phyloP scores from a whole-genome alignment of 495 filamentous ascomycete species.

The Penicillium bialowiezense region DNA sequence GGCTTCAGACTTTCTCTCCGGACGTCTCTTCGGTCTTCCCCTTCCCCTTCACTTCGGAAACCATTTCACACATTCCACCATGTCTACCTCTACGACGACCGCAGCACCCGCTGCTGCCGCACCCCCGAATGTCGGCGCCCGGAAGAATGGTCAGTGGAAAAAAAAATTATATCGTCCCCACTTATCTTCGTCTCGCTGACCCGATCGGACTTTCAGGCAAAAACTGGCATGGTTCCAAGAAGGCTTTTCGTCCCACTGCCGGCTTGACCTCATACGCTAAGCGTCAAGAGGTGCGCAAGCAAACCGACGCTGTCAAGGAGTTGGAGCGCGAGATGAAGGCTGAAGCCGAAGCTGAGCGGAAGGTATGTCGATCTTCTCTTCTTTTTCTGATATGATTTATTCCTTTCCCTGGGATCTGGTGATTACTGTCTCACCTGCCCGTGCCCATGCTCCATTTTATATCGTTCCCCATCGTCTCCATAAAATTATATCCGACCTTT shows the following conservation, averaged over 20 bases:
- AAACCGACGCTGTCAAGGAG: constrained; percentile 72
- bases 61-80: constrained; percentile 5
- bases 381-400: neutral
- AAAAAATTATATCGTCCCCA: constrained; percentile 4
- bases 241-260: constrained; percentile 80
- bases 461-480: neutral
- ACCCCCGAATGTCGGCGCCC: constrained; percentile 35
- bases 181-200: constrained; percentile 14
- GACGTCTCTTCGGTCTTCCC: neutral
- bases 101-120: constrained; percentile 17
- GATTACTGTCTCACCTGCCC: neutral
- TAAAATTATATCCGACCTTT: constrained; percentile 1
- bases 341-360: constrained; percentile 84
- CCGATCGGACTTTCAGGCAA: constrained; percentile 62
- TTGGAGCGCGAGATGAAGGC: constrained; percentile 93
- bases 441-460: neutral
- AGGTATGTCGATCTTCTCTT: constrained; percentile 51
- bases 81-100: constrained; percentile 23
- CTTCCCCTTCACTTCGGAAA: neutral
- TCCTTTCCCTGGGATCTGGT: no score
- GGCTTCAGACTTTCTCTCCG: neutral
- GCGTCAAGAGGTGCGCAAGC: constrained; percentile 61
- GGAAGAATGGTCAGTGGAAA: constrained; percentile 41
- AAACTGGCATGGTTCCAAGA: constrained; percentile 82
- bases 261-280: constrained; percentile 76